phyloP scores from a whole-genome alignment of 2,329 filamentous ascomycete species.

The Colletotrichum sp. region DNA sequence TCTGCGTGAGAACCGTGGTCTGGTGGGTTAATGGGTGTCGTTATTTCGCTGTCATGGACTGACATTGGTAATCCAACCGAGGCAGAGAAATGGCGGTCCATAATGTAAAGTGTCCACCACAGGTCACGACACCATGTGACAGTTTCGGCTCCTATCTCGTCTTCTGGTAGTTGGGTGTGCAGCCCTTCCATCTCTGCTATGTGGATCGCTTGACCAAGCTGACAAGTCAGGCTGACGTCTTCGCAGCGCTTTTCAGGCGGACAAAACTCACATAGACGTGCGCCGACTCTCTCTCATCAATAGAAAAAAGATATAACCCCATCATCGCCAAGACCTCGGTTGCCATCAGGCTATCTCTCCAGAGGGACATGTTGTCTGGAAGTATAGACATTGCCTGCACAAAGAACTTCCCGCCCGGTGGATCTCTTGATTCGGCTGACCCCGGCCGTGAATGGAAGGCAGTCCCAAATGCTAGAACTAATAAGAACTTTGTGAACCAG shows the following conservation, averaged over 20 bases:
- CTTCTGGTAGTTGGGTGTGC: conserved; percentile 43
- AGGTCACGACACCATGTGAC: conserved; percentile 38
- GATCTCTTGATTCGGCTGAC: background rate
- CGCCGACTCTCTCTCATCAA: conserved; percentile 35
- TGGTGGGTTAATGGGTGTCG: background rate
- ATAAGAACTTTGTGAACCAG: background rate
- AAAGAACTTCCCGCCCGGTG: conserved; percentile 35
- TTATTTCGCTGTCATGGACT: background rate
- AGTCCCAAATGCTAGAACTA: background rate
- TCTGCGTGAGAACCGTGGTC: background rate
- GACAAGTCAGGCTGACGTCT: background rate
- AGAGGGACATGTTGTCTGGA: conserved; percentile 34
- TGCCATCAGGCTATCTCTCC: conserved; percentile 40
- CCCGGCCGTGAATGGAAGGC: background rate
- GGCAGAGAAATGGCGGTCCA: conserved; percentile 43
- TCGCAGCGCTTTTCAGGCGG: background rate
- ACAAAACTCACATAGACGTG: conserved; percentile 23
- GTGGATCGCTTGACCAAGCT: conserved; percentile 43
- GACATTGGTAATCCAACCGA: background rate
- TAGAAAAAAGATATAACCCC: conserved; percentile 40
- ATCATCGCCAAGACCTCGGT: conserved; percentile 39
- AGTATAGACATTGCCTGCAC: conserved; percentile 37
- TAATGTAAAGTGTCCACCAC: conserved; percentile 47
- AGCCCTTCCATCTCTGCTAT: conserved; percentile 44
- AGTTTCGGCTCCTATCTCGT: conserved; percentile 35